Evolutionary conservation across 495 filamentous ascomycete genomes (phyloP).

Genomic region (Aspergillus sparsus): DNA sequence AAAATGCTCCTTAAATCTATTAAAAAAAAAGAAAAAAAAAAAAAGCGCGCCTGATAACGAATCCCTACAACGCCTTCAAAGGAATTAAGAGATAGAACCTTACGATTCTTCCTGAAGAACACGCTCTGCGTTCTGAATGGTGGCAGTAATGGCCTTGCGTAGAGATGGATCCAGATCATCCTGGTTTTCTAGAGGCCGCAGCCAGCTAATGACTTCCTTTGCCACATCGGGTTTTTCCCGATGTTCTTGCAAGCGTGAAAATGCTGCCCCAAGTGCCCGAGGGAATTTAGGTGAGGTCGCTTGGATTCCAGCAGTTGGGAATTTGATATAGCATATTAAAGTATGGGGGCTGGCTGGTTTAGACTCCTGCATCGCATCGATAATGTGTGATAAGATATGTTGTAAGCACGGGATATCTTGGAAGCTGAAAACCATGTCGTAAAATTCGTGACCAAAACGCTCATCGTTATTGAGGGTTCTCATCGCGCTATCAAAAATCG

Average conservation of each 20-base stretch:
- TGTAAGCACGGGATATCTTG: constrained; percentile 59
- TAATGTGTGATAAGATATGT: constrained; percentile 75
- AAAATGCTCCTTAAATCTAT: constrained; percentile 15
- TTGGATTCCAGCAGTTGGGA: constrained; percentile 66
- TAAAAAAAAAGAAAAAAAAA: background rate
- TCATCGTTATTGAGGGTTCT: constrained; percentile 68
- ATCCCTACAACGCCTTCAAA: constrained; percentile 22
- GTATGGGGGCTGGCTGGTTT: constrained; percentile 61
- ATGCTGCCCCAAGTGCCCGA: constrained; percentile 60
- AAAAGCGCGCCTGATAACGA: constrained; percentile 4
- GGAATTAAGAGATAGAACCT: constrained; percentile 5
- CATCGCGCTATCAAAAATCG: constrained; percentile 86
- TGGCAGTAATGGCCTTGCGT: constrained; percentile 63
- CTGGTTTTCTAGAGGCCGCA: constrained; percentile 54
- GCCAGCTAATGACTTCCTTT: constrained; percentile 58
- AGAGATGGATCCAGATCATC: constrained; percentile 67
- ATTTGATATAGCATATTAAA: constrained; percentile 67
- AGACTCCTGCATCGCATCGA: constrained; percentile 59
- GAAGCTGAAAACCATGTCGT: constrained; percentile 74
- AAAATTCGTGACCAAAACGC: constrained; percentile 71
- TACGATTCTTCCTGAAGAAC: constrained; percentile 28
- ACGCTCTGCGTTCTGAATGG: constrained; percentile 45
- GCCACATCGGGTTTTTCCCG: constrained; percentile 44
- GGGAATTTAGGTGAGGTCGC: constrained; percentile 71
- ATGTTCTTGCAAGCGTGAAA: constrained; percentile 58